phyloP scores from a whole-genome alignment of 164 flowering plant genomes.

The Amborella trichopoda region DNA sequence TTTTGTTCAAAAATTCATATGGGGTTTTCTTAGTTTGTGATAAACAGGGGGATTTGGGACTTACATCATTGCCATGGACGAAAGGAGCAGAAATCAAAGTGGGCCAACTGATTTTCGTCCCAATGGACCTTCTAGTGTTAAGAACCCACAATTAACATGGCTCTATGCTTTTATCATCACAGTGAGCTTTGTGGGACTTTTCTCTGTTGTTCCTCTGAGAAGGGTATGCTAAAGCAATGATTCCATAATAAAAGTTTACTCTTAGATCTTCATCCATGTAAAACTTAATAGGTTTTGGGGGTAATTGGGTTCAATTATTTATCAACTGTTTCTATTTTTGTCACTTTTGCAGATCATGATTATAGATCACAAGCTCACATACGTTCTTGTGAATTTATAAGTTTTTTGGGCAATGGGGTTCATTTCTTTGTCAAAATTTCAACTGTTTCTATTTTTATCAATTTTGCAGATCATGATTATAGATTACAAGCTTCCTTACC shows the following conservation, averaged over 20 bases:
- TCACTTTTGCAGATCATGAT: slow-evolving; percentile 57
- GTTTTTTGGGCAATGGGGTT: too few species aligned
- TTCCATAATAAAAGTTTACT: too few species aligned
- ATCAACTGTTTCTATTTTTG: background rate
- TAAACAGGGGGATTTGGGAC: slow-evolving; percentile 53
- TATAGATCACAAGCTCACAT: slow-evolving; percentile 44
- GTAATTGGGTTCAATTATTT: background rate
- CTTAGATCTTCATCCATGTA: background rate
- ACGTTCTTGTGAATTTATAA: too few species aligned
- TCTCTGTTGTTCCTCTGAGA: slow-evolving; percentile 42
- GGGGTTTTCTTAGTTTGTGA: too few species aligned
- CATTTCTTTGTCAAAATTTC: too few species aligned
- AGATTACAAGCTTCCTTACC: slow-evolving; percentile 24
- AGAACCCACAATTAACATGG: slow-evolving; percentile 38
- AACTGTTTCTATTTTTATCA: background rate
- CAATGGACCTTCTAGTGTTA: slow-evolving; percentile 11
- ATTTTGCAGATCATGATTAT: slow-evolving; percentile 21
- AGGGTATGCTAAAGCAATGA: slow-evolving; percentile 34
- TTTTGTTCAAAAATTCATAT: too few species aligned
- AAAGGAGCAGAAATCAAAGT: slow-evolving; percentile 6
- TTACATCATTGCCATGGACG: slow-evolving; percentile 45
- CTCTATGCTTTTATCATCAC: slow-evolving; percentile 39
- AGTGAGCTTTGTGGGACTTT: slow-evolving; percentile 55
- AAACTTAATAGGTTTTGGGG: too few species aligned
- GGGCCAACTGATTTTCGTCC: too few species aligned